Base-by-base conservation (phyloP, 768 basidiomycete genomes). In the Termitomyces sp. region DNA sequence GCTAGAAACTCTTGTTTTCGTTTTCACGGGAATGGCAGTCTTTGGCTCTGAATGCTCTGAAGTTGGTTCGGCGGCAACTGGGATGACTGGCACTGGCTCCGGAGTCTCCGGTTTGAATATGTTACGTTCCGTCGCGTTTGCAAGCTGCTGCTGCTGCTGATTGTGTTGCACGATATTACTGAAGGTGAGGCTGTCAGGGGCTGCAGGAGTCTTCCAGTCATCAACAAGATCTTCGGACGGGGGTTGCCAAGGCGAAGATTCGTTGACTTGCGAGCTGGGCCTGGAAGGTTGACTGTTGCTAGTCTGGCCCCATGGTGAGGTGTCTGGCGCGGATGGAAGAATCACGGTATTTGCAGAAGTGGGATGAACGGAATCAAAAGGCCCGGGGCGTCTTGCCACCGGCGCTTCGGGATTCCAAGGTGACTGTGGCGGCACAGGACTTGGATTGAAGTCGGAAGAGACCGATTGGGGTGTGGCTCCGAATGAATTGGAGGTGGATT, bases 111-210 rank as follows among this genome's bases (percentile, higher is more conserved):
- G 12, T 19, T 58, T 51, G 9, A 48, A 42, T 3, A 53, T 26
- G 22, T 22, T 21, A 26, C 53, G 59, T 19, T 42, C 57, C 30
- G 41, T 54, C 24, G 49, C 59, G 34, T 58, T 62, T 24, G 65
- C 72, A 35, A 72, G 64, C 32, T 73, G 71, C 45, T 77, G 70
- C 54, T 80, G 76, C 48, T 81, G 71, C 58, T 77, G 77, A 56
- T 82, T 81, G 59, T 84, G 82, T 48, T 84, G 82, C 9, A 78
- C 81, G 19, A 84, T 68, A 60, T 83, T 83, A 51, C 75, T 79
- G 54, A 79, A 73, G 0, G 84, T 83, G 19, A 85, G 71, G 56
- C 80, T 81, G 57, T 77, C 74, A 11, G 77, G 72, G 15, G 73
- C 74, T 2, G 73, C 54, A 8, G 63, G 56, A 45, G 70, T 64